Evolutionary conservation across 148 eudicot genomes (phyloP), one percentile per base, ranked within the genome.

Genomic region (Rhododendron molle): DNA sequence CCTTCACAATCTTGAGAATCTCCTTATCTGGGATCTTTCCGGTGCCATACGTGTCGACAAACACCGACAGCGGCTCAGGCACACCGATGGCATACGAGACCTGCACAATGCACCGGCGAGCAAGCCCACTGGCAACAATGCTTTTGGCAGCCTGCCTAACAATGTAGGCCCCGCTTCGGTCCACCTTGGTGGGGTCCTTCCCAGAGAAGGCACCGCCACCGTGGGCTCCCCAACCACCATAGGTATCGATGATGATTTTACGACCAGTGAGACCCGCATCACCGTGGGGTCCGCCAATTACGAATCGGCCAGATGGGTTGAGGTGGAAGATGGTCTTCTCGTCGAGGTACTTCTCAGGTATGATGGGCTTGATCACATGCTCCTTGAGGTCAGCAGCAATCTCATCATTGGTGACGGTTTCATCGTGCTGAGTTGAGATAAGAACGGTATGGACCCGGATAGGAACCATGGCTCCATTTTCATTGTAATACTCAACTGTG

Each of bases 1-100:
- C 90, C 90, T 88, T 88, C 83, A 88, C 87, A 82, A 88, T 88
- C 36, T 85, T 56, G 47, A 88, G 85, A n/a, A 88, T 87, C 85
- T 89, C 90, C 90, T 71, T 89, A 73, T 89, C 90, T 0, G 90
- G 90, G 23, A 88, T 88, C 71, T 85, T 88, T 50, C 89, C 89
- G 11, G 89, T 88, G 40, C 87, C 87, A 43, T 88, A 88, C 0
- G 87, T 77, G 67, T 88, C 87, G 1, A 88, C 89, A 16, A 88
- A 88, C 89, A 88, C 89, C 0, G 89, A 88, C 81, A 88, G 20
- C 3, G 89, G 89, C 74, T 88, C 87, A 4, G 89, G 89, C 38
- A 88, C 87, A 3, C 89, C 89, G 32, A 88, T 88, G 56, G 89
- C 89, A 30, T 88, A 88, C 2, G 89, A 88, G 58, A 88, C 87